Base-by-base conservation (phyloP, 768 basidiomycete species). In the Boletus rubescentipes region DNA sequence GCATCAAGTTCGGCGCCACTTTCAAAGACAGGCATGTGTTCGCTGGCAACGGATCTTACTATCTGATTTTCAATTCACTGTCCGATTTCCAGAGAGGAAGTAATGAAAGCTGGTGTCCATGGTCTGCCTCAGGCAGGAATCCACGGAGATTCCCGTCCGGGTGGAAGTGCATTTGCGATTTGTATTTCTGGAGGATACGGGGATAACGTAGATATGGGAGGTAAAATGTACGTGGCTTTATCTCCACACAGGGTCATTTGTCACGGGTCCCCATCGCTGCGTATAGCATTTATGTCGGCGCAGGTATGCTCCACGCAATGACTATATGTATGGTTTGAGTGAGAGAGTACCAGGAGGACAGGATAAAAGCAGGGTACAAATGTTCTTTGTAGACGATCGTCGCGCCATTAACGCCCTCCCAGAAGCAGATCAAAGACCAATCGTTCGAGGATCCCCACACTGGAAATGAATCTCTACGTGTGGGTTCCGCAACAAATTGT, bases 131-230 rank as follows among this genome's bases (percentile, higher is more conserved):
- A 70, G 45, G 72, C 67, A n/a, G 77, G 77, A 5, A 78, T 78
- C 12, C 73, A 73, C 14, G 76, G 77, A 1, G 65, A 69, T 30
- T 10, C 64, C 3, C 26, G 1, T 9, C 57, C 37, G 16, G 46
- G 52, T 2, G 63, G 67, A 11, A 70, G 71, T 3, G 74, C 76
- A 9, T 77, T 63, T 48, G 77, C 77, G 14, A 68, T 78, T 20
- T 76, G 77, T 15, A 41, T 78, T 16, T 74, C 77, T 35, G 68
- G 60, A 15, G 74, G 75, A 8, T 78, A 78, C 38, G 70, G 73
- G 43, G 77, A 78, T 57, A 71, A 78, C 53, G n/a, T 44, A 2
- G 77, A 78, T 31, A 1, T 37, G 0, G 77, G 77, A 32, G 67
- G 74, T 0, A 67, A 5, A 6, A 73, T 77, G 76, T 77, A 55